Conservation (phyloP, 75 land plant genomes). For the Adiantum capillusveneris region DNA sequence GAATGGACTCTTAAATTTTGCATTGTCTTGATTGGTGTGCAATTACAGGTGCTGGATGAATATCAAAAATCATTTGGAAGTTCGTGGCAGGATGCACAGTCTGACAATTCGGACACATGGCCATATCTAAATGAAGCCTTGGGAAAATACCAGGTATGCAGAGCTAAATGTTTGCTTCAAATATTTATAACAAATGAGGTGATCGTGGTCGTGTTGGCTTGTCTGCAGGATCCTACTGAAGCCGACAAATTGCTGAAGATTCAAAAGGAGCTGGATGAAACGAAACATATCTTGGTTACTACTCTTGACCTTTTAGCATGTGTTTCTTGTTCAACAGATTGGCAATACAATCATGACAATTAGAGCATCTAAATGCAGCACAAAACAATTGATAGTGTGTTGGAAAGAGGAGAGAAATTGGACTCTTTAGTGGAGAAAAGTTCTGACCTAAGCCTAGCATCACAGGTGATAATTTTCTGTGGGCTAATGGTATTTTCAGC, state of each 20-base stretch:
- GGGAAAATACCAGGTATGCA: slow-evolving; percentile 65
- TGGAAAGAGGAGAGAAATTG: slow-evolving; percentile 78
- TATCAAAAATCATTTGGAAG: slow-evolving; percentile 77
- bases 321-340: no score
- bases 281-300: slow-evolving; percentile 80
- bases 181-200: background rate
- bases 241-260: slow-evolving; percentile 95
- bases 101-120: slow-evolving; percentile 72
- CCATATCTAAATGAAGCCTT: slow-evolving; percentile 74
- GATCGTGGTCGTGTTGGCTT: background rate
- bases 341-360: no score
- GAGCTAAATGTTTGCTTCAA: background rate
- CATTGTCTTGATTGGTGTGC: no score
- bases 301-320: background rate
- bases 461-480: slow-evolving; percentile 83
- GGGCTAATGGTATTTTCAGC: background rate
- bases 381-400: slow-evolving; percentile 91
- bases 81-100: slow-evolving; percentile 56
- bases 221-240: slow-evolving; percentile 88
- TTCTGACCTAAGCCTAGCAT: slow-evolving; percentile 82
- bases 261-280: slow-evolving; percentile 92
- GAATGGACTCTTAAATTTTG: no score
- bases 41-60: slow-evolving; percentile 88
- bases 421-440: slow-evolving; percentile 91
- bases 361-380: slow-evolving; percentile 54